Evolutionary conservation across 306 rosid species (phyloP).

Genomic region (Pueraria montana): DNA sequence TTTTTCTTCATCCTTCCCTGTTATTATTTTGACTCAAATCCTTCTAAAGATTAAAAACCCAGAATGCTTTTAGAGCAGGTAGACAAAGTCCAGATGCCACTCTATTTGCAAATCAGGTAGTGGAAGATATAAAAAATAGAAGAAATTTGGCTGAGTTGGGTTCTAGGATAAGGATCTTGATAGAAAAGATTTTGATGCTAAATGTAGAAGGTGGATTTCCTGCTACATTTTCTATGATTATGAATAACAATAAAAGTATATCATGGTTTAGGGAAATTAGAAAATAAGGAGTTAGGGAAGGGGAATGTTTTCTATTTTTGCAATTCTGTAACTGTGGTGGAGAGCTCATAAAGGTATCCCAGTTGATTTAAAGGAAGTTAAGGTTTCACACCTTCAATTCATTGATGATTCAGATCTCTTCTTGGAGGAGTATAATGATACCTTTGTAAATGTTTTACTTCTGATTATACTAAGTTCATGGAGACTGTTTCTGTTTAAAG

Average conservation of each 20-base stretch:
- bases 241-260: neutral
- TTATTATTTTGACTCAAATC: neutral
- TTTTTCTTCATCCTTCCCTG: neutral
- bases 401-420: neutral
- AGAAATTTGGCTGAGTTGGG: neutral
- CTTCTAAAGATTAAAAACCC: neutral
- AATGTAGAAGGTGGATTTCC: slow-evolving; percentile 34
- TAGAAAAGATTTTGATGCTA: neutral
- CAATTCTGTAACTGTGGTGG: neutral
- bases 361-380: neutral
- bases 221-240: neutral
- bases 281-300: slow-evolving; percentile 2
- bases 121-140: slow-evolving; percentile 19
- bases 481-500: neutral
- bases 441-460: neutral
- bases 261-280: neutral
- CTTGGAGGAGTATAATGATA: neutral
- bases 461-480: neutral
- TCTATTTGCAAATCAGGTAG: neutral
- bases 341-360: neutral
- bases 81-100: neutral
- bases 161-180: neutral
- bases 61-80: neutral
- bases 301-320: neutral
- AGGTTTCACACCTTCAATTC: neutral